These are phyloP conservation scores for Podospora comata DNA, from an alignment of 495 filamentous ascomycete species.

Conservation along the genomic window DNA sequence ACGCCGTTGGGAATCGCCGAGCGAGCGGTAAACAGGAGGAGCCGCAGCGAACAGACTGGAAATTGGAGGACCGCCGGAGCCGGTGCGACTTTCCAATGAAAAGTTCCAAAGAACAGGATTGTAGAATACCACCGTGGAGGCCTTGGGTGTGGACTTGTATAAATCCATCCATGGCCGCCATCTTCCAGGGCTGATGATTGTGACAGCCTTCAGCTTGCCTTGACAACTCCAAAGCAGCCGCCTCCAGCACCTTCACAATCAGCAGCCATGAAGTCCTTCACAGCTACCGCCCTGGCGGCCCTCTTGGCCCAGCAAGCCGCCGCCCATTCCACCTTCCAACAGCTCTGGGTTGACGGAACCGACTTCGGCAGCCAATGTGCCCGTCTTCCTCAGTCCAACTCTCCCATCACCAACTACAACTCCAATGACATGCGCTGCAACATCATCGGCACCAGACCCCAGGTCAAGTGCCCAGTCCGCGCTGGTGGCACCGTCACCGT, in stretches of 20 bases:
- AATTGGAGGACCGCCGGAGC: constrained; percentile 20
- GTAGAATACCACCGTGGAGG: background rate
- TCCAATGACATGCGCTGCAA: constrained; percentile 44
- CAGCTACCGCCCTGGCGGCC: constrained; percentile 29
- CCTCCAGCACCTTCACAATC: background rate
- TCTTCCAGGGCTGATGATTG: background rate
- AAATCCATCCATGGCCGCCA: constrained; percentile 4
- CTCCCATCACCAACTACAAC: constrained; percentile 43
- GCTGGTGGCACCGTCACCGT: constrained; percentile 48
- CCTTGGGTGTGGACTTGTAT: constrained; percentile 5
- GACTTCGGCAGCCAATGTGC: constrained; percentile 45
- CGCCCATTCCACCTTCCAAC: constrained; percentile 52
- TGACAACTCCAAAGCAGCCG: background rate
- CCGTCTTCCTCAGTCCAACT: constrained; percentile 44
- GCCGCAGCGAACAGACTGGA: constrained; percentile 2
- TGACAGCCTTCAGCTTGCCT: background rate
- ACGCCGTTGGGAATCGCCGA: constrained; percentile 14
- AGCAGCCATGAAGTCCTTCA: constrained; percentile 41
- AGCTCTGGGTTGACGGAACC: constrained; percentile 49
- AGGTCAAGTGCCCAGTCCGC: constrained; percentile 45
- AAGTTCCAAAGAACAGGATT: background rate
- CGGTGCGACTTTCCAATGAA: background rate
- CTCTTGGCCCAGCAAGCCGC: constrained; percentile 37
- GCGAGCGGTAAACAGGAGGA: constrained; percentile 8
- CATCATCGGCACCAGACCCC: constrained; percentile 33